Base-by-base conservation (phyloP, 148 eudicot species). In the Linanthus parryae region DNA sequence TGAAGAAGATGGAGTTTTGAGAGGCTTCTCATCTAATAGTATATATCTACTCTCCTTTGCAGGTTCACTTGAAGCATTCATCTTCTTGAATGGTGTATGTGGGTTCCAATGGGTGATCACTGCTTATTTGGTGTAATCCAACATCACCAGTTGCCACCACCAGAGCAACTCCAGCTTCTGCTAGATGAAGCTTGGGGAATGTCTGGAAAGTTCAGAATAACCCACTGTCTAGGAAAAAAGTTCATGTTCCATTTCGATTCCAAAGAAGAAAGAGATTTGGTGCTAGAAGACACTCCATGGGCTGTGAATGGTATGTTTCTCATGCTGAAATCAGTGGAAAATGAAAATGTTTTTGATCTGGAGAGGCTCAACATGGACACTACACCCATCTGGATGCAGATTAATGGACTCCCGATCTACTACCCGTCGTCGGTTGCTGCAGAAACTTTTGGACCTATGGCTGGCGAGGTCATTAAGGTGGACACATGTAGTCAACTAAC, bases 81-180 rank as follows among this genome's bases (percentile, higher is more conserved):
- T n/a, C n/a, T n/a, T n/a, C n/a, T n/a, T n/a, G n/a, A n/a, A n/a
- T n/a, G n/a, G n/a, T n/a, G n/a, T n/a, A n/a, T n/a, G n/a, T n/a
- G n/a, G n/a, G n/a, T n/a, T n/a, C n/a, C n/a, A n/a, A n/a, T n/a
- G n/a, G n/a, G n/a, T n/a, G n/a, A n/a, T n/a, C n/a, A n/a, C n/a
- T n/a, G 12, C 47, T 43, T 21, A 13, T 43, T 43, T 43, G 47
- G 46, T 9, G 46, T 42, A 25, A 5, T 42, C 21, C 47, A 22
- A 7, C 25, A 43, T 15, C 25, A 4, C 4, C 5, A 15, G 0
- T 24, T 8, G 11, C 13, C 22, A 26, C 47, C 47, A 43, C 47
- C 27, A 7, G 47, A 43, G 14, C 0, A 24, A 8, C 47, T 43
- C 26, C 47, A 22, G 15, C 47, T 26, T 20, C 47, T 21, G 0